Evolutionary conservation across 2,329 filamentous ascomycete species (phyloP).

Genomic region (Nothophoma quercina): DNA sequence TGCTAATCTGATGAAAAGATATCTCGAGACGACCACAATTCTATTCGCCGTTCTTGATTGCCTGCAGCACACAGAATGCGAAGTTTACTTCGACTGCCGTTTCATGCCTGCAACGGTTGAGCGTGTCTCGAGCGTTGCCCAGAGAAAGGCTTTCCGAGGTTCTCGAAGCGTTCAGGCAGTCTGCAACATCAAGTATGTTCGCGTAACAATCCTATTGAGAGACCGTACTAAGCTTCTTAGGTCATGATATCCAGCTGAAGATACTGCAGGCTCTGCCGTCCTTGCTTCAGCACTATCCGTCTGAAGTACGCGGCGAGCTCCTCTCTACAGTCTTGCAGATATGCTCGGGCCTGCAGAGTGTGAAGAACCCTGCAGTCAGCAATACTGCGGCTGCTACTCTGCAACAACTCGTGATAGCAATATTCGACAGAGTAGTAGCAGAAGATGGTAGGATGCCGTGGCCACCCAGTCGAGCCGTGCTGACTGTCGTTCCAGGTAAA

Average conservation of each 20-base stretch:
- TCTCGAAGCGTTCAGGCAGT: conserved; percentile 85
- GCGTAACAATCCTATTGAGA: too few relatives aligned
- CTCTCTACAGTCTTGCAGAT: conserved; percentile 85
- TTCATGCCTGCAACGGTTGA: conserved; percentile 86
- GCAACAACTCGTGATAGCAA: conserved; percentile 88
- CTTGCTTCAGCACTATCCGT: conserved; percentile 86
- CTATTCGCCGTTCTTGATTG: conserved; percentile 91
- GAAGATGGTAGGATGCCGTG: conserved; percentile 71
- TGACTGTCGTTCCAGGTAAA: conserved; percentile 34
- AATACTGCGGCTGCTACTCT: conserved; percentile 96
- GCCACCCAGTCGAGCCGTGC: neutral
- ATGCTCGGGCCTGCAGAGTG: conserved; percentile 88
- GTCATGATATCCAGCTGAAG: conserved; percentile 91
- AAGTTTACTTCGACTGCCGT: conserved; percentile 90
- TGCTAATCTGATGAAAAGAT: conserved; percentile 62
- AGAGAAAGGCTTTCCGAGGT: conserved; percentile 82
- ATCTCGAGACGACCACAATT: conserved; percentile 83
- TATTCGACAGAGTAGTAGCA: conserved; percentile 87
- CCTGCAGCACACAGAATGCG: conserved; percentile 86
- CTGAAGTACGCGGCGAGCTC: conserved; percentile 79
- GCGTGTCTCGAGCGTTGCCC: conserved; percentile 81
- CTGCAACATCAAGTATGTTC: conserved; percentile 70
- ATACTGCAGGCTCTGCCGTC: conserved; percentile 92
- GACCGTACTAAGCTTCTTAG: conserved; percentile 45
- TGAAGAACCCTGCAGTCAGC: conserved; percentile 92